phyloP scores from a whole-genome alignment of 305 asterid genomes.

The Petunia hybrid region DNA sequence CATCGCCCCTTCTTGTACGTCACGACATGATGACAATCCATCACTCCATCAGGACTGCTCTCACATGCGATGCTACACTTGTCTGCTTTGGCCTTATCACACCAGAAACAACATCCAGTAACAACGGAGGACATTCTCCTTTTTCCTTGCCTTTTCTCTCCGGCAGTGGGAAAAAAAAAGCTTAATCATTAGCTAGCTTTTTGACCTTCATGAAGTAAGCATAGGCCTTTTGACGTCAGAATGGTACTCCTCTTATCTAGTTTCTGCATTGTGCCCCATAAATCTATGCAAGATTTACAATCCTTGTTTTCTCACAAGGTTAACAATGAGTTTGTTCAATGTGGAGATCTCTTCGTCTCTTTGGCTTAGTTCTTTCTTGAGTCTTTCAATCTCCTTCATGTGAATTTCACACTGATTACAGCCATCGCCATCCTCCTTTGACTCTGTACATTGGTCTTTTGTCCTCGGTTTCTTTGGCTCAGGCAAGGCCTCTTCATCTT shows the following conservation, averaged over 20 bases:
- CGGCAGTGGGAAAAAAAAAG: neutral
- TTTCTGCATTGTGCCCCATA: neutral
- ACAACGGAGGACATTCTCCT: neutral
- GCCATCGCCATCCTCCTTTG: slow-evolving; percentile 31
- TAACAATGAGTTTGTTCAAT: slow-evolving; percentile 72
- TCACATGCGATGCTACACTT: neutral
- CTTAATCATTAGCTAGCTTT: neutral
- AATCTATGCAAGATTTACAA: slow-evolving; percentile 43
- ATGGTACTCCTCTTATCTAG: neutral
- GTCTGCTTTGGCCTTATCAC: neutral
- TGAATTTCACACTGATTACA: slow-evolving; percentile 48
- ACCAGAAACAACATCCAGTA: neutral
- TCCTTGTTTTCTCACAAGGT: slow-evolving; percentile 83
- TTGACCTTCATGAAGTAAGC: slow-evolving; percentile 7
- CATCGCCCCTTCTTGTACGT: neutral
- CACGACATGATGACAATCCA: too few relatives aligned
- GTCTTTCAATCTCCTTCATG: slow-evolving; percentile 61
- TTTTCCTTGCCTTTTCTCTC: neutral
- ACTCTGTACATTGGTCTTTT: slow-evolving; percentile 36
- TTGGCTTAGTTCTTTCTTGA: slow-evolving; percentile 61
- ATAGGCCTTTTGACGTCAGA: slow-evolving; percentile 11
- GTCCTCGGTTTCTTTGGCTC: slow-evolving; percentile 57
- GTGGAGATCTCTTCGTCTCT: slow-evolving; percentile 69
- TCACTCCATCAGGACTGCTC: neutral
- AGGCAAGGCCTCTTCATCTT: slow-evolving; percentile 47